Conservation (phyloP, 306 rosid species). For the Canavalia ensiformis region DNA sequence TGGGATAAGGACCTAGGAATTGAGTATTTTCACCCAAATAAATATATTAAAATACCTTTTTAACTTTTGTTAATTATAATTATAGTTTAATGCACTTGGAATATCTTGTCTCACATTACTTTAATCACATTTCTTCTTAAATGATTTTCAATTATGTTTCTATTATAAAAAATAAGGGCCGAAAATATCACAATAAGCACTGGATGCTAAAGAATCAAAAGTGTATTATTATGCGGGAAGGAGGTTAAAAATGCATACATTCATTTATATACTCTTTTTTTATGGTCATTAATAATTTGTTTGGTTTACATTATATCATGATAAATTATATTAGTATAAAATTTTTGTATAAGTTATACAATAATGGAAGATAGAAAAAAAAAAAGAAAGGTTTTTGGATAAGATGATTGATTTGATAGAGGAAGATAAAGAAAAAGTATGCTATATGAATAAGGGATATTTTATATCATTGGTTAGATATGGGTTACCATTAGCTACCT, state of each 20-base stretch:
- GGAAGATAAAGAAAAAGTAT: too few species aligned
- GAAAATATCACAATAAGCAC: slow-evolving; percentile 93
- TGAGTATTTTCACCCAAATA: slow-evolving; percentile 72
- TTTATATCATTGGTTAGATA: neutral
- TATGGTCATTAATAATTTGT: neutral
- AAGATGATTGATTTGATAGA: too few species aligned
- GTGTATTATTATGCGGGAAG: slow-evolving; percentile 86
- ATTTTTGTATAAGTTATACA: too few species aligned
- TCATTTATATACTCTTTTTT: slow-evolving; percentile 6
- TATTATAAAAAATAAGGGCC: slow-evolving; percentile 71
- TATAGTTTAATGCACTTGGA: neutral
- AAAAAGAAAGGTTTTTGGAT: too few species aligned
- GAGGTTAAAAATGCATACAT: slow-evolving; percentile 84
- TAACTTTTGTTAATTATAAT: neutral
- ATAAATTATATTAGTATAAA: too few species aligned
- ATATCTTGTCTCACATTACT: neutral
- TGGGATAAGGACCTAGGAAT: slow-evolving; percentile 99
- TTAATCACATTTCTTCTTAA: neutral
- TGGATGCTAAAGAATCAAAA: slow-evolving; percentile 74
- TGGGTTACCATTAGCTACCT: neutral
- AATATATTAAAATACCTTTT: slow-evolving; percentile 53
- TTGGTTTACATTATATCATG: too few species aligned
- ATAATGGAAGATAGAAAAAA: too few species aligned
- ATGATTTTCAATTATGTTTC: slow-evolving; percentile 67
- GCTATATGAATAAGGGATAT: too few species aligned